Evolutionary conservation across 192 early-diverging fungal genomes (phyloP), one percentile per base, ranked within the genome.

Genomic region (Rhizoclosmatium globosum): DNA sequence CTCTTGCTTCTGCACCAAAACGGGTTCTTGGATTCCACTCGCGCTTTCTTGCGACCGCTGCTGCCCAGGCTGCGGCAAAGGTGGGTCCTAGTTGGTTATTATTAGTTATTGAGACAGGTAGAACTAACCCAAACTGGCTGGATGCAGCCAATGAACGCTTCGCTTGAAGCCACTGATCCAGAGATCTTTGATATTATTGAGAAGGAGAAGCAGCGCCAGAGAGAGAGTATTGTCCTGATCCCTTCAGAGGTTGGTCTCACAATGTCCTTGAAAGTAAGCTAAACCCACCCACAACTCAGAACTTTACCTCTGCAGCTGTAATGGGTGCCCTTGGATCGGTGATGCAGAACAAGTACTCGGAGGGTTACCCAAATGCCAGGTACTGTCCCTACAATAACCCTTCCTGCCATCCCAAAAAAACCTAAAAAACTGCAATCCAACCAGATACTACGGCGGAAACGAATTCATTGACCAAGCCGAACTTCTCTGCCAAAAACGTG

Each of bases 311-410:
- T 58, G 91, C 92, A 56, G 92, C 97, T 0, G 98, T 98, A 58
- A 96, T 98, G 94, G 92, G 96, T 53, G 95, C 95, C 11, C 90
- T 99, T 62, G 98, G 98, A 38, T 98, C 96, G 9, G 92, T 97
- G 46, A 96, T 99, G 93, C 97, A 98, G 85, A 99, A 99, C 93
- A 99, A 99, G 88, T 99, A 99, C 89, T 97, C 96, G 41, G 97
- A 98, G 86, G 97, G 96, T 46, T 98, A 99, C 89, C 95, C 95
- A 7, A 93, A 94, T 43, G 96, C 96, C 31, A 93, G 96, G 83
- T 89, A 69, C 56, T 39, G 41, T 41, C 56, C 31, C 31, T 31
- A 31, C 31, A 31, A 31, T 31, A 31, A 31, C 31, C 42, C 81
- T 84, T 2, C 46, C 48, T 19, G 19, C 31, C 31, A 31, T 31